Base-by-base conservation (phyloP, 495 filamentous ascomycete species). In the Penicillium robsamsonii region DNA sequence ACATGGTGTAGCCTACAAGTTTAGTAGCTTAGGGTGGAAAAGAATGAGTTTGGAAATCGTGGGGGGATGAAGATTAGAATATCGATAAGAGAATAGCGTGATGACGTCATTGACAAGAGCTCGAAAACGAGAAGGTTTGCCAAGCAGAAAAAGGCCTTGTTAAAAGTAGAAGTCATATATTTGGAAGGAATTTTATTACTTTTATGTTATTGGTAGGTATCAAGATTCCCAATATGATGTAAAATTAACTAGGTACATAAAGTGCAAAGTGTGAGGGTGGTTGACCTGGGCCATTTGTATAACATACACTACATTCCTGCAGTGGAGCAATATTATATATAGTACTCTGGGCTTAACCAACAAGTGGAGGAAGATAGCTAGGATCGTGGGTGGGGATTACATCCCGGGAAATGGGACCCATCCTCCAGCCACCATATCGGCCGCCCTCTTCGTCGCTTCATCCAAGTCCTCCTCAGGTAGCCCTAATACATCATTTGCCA, bases 391-490 rank as follows among this genome's bases (percentile, higher is more conserved):
- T n/a, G 15, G 7, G 2, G 2, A 17, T 38, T 38, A 38, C 3
- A 25, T 24, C 20, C 13, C 11, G 27, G 20, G 7, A 43, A 63
- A 52, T 12, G 61, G 61, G 7, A 49, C 57, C 61, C 61, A 63
- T n/a, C 57, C 57, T n/a, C 17, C 46, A 29, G 57, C 53, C 5
- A 63, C 50, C 61, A 63, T 63, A 12, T 56, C 57, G 4, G 60
- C 61, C 15, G 42, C 46, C 27, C 61, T 46, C 50, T 48, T 54
- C 9, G 61, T 63, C 9, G 61, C 61, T 62, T 82, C 81, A 66
- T 86, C 84, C 53, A 89, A 53, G 56, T 84, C 76, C 68, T 88
- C 86, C 62, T 75, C 65, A 12, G 80, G 74, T 45, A 89, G 61
- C 0, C 80, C 82, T 15, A 88, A 64, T 27, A 69, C 35, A 13